Evolutionary conservation across 2,329 filamentous ascomycete species (phyloP), one percentile per base, ranked within the genome.

Genomic region (Venturia carpophila): DNA sequence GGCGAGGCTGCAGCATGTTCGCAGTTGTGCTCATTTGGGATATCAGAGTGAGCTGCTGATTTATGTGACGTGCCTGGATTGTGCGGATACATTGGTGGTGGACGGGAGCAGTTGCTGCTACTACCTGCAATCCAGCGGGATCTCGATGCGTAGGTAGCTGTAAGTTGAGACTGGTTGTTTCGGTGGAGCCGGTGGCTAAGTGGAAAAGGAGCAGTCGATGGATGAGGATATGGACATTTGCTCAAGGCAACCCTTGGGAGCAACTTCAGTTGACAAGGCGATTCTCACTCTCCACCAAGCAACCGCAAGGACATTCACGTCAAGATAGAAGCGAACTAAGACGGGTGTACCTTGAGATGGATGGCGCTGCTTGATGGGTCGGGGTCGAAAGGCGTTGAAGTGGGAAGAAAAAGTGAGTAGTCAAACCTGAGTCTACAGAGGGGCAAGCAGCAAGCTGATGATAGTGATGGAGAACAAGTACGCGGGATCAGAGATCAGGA

Each of bases 111-210:
- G 49, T 24, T 24, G 49, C 49, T 49, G 45, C 45, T 49, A 24
- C 45, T 49, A n/a, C n/a, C n/a, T n/a, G n/a, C n/a, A n/a, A n/a
- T 49, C 27, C 24, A 37, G 49, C 49, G 49, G 47, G 47, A 52
- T 27, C 47, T 56, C 27, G 49, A 24, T 19, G 49, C 27, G 24
- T 56, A 30, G 47, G 24, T n/a, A n/a, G n/a, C n/a, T n/a, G n/a
- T n/a, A n/a, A n/a, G n/a, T 42, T 42, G 2, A 15, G 10, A 19
- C 19, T 19, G 17, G 17, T 45, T n/a, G 7, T 47, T 47, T 11
- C 30, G 30, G n/a, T 10, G 21, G 47, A 27, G 47, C 27, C n/a
- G 10, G 47, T 13, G n/a, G 21, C 10, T 21, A 52, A 11, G n/a
- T 11, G 6, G 45, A 49, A 21, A 49, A 27, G 47, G 21, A 27